Percentiles rank a stretch among this genome's conserved stretches.
Conservation (phyloP, 2,329 filamentous ascomycete genomes). For the Fusarium sulawesiense region DNA sequence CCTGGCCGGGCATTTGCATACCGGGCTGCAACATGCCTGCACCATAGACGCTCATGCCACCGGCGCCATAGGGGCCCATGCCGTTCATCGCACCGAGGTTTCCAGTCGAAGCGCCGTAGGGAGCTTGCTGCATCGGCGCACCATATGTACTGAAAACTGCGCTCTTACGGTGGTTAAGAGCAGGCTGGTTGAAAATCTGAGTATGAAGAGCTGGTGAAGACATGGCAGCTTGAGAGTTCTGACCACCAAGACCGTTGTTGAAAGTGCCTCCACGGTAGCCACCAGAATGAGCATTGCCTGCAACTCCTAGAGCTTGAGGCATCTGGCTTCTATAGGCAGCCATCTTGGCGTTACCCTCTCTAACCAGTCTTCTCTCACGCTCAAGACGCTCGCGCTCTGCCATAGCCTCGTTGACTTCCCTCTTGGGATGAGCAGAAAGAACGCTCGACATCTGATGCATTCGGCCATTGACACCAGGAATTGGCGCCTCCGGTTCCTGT, state of each 20-base stretch:
- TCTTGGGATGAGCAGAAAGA: conserved; percentile 57
- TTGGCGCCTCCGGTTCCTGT: conserved; percentile 7
- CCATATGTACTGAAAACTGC: conserved; percentile 49
- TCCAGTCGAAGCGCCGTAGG: conserved; percentile 44
- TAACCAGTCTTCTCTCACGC: conserved; percentile 54
- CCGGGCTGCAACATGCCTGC: conserved; percentile 45
- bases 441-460: conserved; percentile 70
- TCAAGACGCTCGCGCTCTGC: conserved; percentile 57
- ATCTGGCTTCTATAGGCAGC: conserved; percentile 62
- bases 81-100: conserved; percentile 34
- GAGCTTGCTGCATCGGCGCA: conserved; percentile 40
- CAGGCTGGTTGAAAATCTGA: conserved; percentile 38
- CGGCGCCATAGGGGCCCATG: conserved; percentile 39
- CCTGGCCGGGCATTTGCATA: conserved; percentile 47
- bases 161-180: conserved; percentile 47
- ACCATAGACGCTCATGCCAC: conserved; percentile 46
- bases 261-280: conserved; percentile 65
- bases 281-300: conserved; percentile 52
- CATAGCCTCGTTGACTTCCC: conserved; percentile 54
- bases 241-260: conserved; percentile 64
- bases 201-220: conserved; percentile 46
- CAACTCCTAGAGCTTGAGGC: conserved; percentile 54
- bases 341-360: conserved; percentile 62
- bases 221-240: conserved; percentile 41
- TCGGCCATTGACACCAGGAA: conserved; percentile 45